These are phyloP conservation scores for Diaporthe sp. DNA, from an alignment of 2,329 filamentous ascomycete genomes.

Conservation along the genomic window DNA sequence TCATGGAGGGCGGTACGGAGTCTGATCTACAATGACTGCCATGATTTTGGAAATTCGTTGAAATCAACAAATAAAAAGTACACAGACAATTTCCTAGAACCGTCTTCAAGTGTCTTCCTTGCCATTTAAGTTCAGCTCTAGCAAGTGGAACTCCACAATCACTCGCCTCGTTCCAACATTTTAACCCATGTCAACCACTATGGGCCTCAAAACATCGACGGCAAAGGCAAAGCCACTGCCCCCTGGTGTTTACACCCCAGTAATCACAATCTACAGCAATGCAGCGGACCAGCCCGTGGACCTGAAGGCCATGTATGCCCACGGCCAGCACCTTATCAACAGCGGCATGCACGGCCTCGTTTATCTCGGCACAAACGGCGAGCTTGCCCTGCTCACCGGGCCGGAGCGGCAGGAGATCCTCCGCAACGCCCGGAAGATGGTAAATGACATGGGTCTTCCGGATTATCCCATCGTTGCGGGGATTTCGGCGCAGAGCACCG, in stretches of 20 bases:
- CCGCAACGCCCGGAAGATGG: constrained; percentile 52
- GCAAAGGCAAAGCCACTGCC: constrained; percentile 57
- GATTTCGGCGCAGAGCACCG: constrained; percentile 55
- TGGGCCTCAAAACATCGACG: constrained; percentile 43
- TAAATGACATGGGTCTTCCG: constrained; percentile 42
- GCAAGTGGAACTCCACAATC: not conserved
- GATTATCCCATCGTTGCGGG: constrained; percentile 61
- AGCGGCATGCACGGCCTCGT: constrained; percentile 62
- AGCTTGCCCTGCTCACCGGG: constrained; percentile 57
- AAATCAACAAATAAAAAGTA: not conserved
- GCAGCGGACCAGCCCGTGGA: constrained; percentile 58
- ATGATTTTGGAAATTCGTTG: not conserved
- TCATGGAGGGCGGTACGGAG: not conserved
- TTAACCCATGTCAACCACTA: not conserved
- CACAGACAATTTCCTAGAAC: not conserved
- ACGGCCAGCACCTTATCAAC: constrained; percentile 57
- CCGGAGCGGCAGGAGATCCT: constrained; percentile 59
- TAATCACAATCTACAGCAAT: constrained; percentile 61
- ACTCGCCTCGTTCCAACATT: too few relatives aligned
- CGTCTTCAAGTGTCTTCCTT: not conserved
- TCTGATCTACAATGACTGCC: not conserved
- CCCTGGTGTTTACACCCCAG: constrained; percentile 61
- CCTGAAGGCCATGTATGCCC: constrained; percentile 59
- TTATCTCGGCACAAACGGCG: constrained; percentile 62
- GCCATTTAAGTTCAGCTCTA: not conserved